phyloP scores from a whole-genome alignment of 352 stramenopile species.

The Phytophthora pseudosyringae region DNA sequence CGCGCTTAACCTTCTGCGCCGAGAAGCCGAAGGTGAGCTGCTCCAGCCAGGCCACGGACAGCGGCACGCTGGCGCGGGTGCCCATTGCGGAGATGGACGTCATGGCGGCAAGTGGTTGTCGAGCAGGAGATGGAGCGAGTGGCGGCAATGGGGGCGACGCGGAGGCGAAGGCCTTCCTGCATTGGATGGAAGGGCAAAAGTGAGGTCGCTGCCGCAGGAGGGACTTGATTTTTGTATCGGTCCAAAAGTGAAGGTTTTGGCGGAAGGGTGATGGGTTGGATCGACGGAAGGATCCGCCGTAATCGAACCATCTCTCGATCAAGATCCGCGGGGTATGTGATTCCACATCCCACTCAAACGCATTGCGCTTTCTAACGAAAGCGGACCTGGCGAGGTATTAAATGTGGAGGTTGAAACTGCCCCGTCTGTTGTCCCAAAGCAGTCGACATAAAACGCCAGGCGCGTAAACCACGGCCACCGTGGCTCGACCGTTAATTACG shows the following conservation, averaged over 20 bases:
- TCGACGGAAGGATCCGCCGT: neutral
- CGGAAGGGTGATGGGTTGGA: neutral
- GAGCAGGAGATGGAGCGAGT: too few relatives aligned
- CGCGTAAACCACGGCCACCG: neutral
- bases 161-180: too few relatives aligned
- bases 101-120: slow-evolving; percentile 1
- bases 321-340: neutral
- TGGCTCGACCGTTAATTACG: too few relatives aligned
- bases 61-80: slow-evolving; percentile 20
- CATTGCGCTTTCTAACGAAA: neutral
- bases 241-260: slow-evolving; percentile 1
- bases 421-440: neutral
- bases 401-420: neutral
- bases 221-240: neutral
- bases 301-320: neutral
- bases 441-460: neutral
- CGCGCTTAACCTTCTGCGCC: slow-evolving; percentile 16
- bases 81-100: slow-evolving; percentile 1
- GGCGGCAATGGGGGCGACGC: too few relatives aligned
- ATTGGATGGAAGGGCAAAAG: too few relatives aligned
- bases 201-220: too few relatives aligned
- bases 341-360: neutral
- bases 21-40: slow-evolving; percentile 31
- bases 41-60: slow-evolving; percentile 38
- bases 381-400: too few relatives aligned